phyloP scores from a whole-genome alignment of 2,329 filamentous ascomycete genomes.

The Colletotrichum godetiae region DNA sequence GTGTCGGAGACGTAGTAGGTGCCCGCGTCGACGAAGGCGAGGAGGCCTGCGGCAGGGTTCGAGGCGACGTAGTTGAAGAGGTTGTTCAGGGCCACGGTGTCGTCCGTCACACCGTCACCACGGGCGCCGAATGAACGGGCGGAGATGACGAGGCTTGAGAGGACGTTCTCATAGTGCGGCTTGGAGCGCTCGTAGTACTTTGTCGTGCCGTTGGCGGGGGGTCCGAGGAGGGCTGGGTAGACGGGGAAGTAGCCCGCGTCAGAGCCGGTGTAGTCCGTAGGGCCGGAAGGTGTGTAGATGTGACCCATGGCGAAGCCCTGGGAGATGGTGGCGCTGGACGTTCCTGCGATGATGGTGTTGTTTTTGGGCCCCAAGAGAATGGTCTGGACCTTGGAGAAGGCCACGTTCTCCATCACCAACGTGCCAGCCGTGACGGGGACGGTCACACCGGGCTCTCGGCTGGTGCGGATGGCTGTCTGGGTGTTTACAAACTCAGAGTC shows the following conservation, averaged over 20 bases:
- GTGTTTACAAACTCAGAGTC: conserved; percentile 79
- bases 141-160: conserved; percentile 72
- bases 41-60: conserved; percentile 53
- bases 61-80: conserved; percentile 67
- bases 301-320: conserved; percentile 68
- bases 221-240: conserved; percentile 62
- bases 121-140: conserved; percentile 75
- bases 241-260: conserved; percentile 57
- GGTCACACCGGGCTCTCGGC: conserved; percentile 49
- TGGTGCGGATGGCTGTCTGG: conserved; percentile 74
- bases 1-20: conserved; percentile 71
- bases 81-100: conserved; percentile 76
- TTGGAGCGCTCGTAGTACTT: conserved; percentile 79
- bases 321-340: conserved; percentile 58
- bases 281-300: conserved; percentile 65
- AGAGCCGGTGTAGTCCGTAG: conserved; percentile 60
- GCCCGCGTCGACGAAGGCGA: conserved; percentile 72
- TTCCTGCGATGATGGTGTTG: conserved; percentile 65
- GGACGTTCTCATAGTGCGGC: conserved; percentile 76
- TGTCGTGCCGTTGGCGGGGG: conserved; percentile 44
- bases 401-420: conserved; percentile 60
- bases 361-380: conserved; percentile 54
- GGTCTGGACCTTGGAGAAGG: conserved; percentile 49
- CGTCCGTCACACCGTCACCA: conserved; percentile 80
- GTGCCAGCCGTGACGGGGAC: conserved; percentile 53